Conservation (phyloP, 2,329 filamentous ascomycete genomes). For the Coniochaeta hoffmannii region DNA sequence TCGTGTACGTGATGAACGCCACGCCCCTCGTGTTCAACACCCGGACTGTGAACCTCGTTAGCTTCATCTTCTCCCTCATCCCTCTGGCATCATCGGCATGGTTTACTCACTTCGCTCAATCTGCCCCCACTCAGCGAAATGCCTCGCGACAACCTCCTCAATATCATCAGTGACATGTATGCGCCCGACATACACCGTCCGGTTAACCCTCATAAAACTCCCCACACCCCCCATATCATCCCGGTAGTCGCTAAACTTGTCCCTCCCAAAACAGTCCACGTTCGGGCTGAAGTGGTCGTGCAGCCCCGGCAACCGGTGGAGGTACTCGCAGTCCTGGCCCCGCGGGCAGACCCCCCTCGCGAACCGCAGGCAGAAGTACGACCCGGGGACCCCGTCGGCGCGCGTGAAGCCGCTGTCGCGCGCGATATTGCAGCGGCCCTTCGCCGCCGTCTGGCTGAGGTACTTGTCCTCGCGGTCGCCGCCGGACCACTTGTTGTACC, state of each 20-base stretch:
- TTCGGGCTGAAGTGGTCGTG: constrained; percentile 92
- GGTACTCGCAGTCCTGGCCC: constrained; percentile 85
- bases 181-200: constrained; percentile 86
- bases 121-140: constrained; percentile 96
- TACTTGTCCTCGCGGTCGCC: constrained; percentile 93
- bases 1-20: constrained; percentile 89
- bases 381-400: constrained; percentile 68
- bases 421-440: constrained; percentile 79
- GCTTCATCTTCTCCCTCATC: background rate
- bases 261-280: constrained; percentile 88
- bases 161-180: constrained; percentile 97
- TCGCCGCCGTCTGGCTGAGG: constrained; percentile 72
- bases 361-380: constrained; percentile 90
- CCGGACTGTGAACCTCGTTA: constrained; percentile 36
- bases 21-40: constrained; percentile 87
- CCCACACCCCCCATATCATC: constrained; percentile 98
- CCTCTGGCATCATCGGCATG: background rate
- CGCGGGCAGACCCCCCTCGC: constrained; percentile 68
- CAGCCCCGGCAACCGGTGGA: constrained; percentile 79
- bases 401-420: constrained; percentile 73
- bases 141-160: constrained; percentile 87
- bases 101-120: constrained; percentile 56
- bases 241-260: constrained; percentile 87
- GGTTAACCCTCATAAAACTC: constrained; percentile 86
- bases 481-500: constrained; percentile 98